Evolutionary conservation across 2,329 filamentous ascomycete genomes (phyloP), one percentile per base, ranked within the genome.

Genomic region (Sporothrix humicola): DNA sequence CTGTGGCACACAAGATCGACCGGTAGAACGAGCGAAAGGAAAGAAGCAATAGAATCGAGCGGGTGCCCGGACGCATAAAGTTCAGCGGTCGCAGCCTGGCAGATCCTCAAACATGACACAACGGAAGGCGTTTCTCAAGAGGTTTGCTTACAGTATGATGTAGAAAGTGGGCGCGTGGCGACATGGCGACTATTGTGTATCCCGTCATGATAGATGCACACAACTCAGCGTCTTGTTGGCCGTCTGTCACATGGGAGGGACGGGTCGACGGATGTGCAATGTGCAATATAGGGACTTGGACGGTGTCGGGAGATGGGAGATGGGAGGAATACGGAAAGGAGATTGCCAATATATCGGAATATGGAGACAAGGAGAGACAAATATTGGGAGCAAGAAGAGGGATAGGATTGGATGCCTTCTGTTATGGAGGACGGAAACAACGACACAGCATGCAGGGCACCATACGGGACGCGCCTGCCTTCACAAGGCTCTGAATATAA

Each of bases 41-140:
- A 48, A n/a, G 17, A 31, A 31, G 23, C 12, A 42, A 20, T 54
- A n/a, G 46, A 69, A 54, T 26, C 23, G 46, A 52, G 44, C 65
- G 65, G 46, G 20, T 52, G 65, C 13, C 23, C 23, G 23, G 48
- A 23, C 65, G 65, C 65, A 68, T 68, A 26, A 68, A 5, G 23
- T 52, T 17, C 46, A 52, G 42, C 9, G 20, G 48, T 44, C 66
- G 17, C 66, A 69, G 48, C 9, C 17, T 44, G 48, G 66, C 26
- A 37, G 66, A 69, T 37, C 48, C 26, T 69, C 66, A 42, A 69
- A 54, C 46, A 37, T 66, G 61, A 66, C 48, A 66, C 61, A 48
- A 26, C 61, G 58, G 37, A 48, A 48, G 42, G n/a, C 42, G 61
- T 66, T 66, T 46, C 61, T 26, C 42, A 66, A 42, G n/a, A 46